Percentiles rank a stretch among this genome's conserved stretches.
phyloP scores from a whole-genome alignment of 106 monocot genomes.

The Vanilla planifolia region DNA sequence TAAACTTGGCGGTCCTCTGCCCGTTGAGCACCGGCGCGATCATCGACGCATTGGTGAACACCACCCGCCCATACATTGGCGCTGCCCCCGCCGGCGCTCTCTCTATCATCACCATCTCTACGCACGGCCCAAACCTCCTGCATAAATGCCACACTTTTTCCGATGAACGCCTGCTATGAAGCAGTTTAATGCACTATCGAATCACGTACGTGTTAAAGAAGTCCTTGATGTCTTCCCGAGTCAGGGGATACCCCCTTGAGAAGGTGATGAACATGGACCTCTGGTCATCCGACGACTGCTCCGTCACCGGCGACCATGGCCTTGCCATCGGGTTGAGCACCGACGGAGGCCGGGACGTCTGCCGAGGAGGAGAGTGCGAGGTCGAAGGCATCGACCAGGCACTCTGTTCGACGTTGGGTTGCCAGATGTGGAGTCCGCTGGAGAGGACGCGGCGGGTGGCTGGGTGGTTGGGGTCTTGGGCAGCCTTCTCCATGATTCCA shows the following conservation, averaged over 20 bases:
- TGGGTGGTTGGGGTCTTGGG: conserved; percentile 2
- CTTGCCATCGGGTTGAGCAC: conserved; percentile 31
- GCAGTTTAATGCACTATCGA: too few relatives aligned
- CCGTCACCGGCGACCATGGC: conserved; percentile 28
- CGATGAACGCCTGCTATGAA: too few relatives aligned
- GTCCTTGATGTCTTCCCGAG: conserved; percentile 35
- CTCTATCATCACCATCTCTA: conserved; percentile 43
- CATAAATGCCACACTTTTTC: background rate
- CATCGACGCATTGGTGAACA: conserved; percentile 23
- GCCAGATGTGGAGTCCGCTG: conserved; percentile 6
- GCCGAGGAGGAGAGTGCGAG: background rate
- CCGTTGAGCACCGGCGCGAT: conserved; percentile 37
- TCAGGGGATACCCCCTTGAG: conserved; percentile 39
- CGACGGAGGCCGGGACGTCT: background rate
- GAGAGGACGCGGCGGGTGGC: conserved; percentile 1
- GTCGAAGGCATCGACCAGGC: background rate
- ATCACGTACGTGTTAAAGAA: conserved; percentile 52
- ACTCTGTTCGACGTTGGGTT: background rate
- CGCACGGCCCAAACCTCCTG: conserved; percentile 35
- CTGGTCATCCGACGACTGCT: conserved; percentile 22
- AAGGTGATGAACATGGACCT: conserved; percentile 59
- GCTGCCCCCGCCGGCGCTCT: conserved; percentile 10
- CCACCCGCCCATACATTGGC: conserved; percentile 40
- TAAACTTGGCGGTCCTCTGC: conserved; percentile 35
- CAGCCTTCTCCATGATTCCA: conserved; percentile 3